Conservation (phyloP, 352 stramenopile species). For the Globisporangium lucens region DNA sequence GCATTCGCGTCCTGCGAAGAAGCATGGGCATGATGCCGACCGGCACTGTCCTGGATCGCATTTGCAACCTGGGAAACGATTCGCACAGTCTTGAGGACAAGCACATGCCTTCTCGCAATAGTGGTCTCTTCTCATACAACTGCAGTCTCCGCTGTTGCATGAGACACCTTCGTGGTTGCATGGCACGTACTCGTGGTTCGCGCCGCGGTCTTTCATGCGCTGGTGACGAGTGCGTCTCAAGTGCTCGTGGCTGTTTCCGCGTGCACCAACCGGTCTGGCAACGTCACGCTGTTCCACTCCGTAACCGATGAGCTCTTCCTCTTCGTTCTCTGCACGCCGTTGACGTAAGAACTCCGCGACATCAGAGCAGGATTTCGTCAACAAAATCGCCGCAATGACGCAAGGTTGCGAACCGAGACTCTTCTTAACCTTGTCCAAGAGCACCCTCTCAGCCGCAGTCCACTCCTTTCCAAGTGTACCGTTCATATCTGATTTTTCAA, state of each 20-base stretch:
- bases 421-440: conserved; percentile 41
- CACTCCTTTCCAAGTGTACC: conserved; percentile 18
- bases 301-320: conserved; percentile 5
- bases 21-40: conserved; percentile 63
- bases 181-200: conserved; percentile 71
- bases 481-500: neutral
- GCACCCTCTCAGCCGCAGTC: conserved; percentile 35
- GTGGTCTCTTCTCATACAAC: conserved; percentile 80
- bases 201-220: conserved; percentile 77
- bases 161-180: conserved; percentile 53
- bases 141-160: conserved; percentile 65
- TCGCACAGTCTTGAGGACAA: conserved; percentile 64
- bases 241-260: conserved; percentile 68
- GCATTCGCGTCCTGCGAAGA: conserved; percentile 65
- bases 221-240: conserved; percentile 64
- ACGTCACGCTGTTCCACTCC: conserved; percentile 9
- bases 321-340: neutral
- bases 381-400: conserved; percentile 33
- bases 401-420: conserved; percentile 42
- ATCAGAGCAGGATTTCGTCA: conserved; percentile 40
- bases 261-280: conserved; percentile 31
- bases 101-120: conserved; percentile 72
- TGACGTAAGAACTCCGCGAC: conserved; percentile 25
- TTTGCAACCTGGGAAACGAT: conserved; percentile 71
- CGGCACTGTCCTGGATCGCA: conserved; percentile 57